Conservation (phyloP, 441 rosid genomes). For the Pelargonium myrrhifolium region DNA sequence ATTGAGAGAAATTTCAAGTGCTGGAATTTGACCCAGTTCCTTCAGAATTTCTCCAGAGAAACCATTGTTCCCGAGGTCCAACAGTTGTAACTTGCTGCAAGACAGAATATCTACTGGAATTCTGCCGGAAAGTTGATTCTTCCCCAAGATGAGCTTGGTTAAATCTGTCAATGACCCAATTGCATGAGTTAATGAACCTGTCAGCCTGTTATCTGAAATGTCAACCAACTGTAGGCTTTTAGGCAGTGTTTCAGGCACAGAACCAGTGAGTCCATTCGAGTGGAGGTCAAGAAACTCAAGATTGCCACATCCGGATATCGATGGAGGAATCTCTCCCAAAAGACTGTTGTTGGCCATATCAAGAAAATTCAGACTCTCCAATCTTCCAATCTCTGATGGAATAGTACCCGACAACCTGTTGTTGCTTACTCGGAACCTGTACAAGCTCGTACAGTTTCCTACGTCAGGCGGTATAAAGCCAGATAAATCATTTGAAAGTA, state of each 20-base stretch:
- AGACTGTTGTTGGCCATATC: slow-evolving; percentile 47
- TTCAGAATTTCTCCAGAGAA: slow-evolving; percentile 69
- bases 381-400: slow-evolving; percentile 49
- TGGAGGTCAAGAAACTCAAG: slow-evolving; percentile 81
- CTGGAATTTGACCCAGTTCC: slow-evolving; percentile 61
- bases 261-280: slow-evolving; percentile 65
- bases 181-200: slow-evolving; percentile 43
- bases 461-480: slow-evolving; percentile 54
- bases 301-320: slow-evolving; percentile 48
- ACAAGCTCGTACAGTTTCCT: slow-evolving; percentile 49
- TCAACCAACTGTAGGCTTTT: slow-evolving; percentile 57
- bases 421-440: slow-evolving; percentile 41
- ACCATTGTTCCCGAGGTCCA: slow-evolving; percentile 61
- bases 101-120: slow-evolving; percentile 67
- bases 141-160: slow-evolving; percentile 64
- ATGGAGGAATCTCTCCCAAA: slow-evolving; percentile 41
- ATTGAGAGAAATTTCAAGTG: slow-evolving; percentile 73
- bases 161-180: slow-evolving; percentile 59
- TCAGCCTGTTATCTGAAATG: slow-evolving; percentile 57
- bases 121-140: slow-evolving; percentile 56
- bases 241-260: slow-evolving; percentile 65
- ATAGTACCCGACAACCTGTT: slow-evolving; percentile 46
- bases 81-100: slow-evolving; percentile 65
- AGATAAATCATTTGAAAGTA: slow-evolving; percentile 54
- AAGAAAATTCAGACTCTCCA: slow-evolving; percentile 44